Evolutionary conservation across 2,329 filamentous ascomycete species (phyloP).

Genomic region (Metarhizium album): DNA sequence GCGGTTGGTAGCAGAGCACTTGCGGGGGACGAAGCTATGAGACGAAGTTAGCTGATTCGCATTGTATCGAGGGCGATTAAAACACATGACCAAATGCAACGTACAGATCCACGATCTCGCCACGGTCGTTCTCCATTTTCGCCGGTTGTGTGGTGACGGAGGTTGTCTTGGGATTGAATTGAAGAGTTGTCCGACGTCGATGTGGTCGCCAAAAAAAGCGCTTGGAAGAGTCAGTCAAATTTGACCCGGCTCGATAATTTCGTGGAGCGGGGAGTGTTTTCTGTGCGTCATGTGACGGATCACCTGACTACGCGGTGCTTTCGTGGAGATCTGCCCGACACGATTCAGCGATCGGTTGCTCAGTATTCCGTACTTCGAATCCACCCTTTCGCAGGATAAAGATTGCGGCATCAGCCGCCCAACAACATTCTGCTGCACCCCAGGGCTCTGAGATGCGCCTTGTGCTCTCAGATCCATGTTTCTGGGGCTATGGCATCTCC

Average conservation of each 20-base stretch:
- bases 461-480: constrained; percentile 28
- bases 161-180: constrained; percentile 16
- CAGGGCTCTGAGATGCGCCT: constrained; percentile 30
- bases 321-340: constrained; percentile 11
- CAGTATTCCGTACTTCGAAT: background rate
- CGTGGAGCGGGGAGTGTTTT: constrained; percentile 27
- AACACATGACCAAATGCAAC: constrained; percentile 23
- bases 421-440: constrained; percentile 19
- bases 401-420: background rate
- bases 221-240: constrained; percentile 20
- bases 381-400: background rate
- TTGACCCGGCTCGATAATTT: constrained; percentile 25
- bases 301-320: constrained; percentile 25
- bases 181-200: constrained; percentile 16
- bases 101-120: constrained; percentile 98
- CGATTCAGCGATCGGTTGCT: background rate
- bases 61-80: constrained; percentile 5
- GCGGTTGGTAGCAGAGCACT: constrained; percentile 97
- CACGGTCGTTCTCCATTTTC: constrained; percentile 99
- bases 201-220: constrained; percentile 18
- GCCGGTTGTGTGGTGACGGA: constrained; percentile 24
- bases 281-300: constrained; percentile 21
- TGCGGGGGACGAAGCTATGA: constrained; percentile 87
- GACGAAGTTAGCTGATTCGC: constrained; percentile 17
- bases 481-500: constrained; percentile 22